Base-by-base conservation (phyloP, 768 basidiomycete species). In the Cystobasidium ongulense region DNA sequence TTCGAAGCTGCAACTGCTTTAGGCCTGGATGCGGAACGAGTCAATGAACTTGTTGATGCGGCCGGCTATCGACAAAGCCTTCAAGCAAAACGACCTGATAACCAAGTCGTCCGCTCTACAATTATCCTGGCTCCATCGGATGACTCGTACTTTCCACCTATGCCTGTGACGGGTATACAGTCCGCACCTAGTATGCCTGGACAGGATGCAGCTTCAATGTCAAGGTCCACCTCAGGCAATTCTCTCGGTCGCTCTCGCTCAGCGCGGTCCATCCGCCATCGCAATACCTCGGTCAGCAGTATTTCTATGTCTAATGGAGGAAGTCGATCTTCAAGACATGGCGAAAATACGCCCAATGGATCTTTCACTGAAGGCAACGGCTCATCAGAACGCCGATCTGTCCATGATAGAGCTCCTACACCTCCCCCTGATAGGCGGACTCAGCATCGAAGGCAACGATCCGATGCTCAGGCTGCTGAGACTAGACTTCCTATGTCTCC, bases 1-100 rank as follows among this genome's bases (percentile, higher is more conserved):
- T 73, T 74, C 43, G 74, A 76, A 29, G 78, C 77, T 3, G 78
- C 76, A 1, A 75, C 75, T 18, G 76, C 74, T 17, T 72, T 78
- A 1, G 78, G 78, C 1, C 62, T 78, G 1, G 73, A 76, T 18
- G 63, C 75, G 0, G 75, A 76, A 39, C 73, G 76, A 74, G 76
- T 76, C 4, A 73, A 76, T 25, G 75, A 76, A 52, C 75, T 78
- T 21, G 76, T 78, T 41, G 74, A 74, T 61, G 71, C 73, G 13
- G 77, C 78, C 0, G 68, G 68, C 31, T 71, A 57, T 36, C 27
- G 50, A 31, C 31, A 59, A 29, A 29, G 29, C 25, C 4, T 27
- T 59, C 33, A 27, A 27, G 27, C 25, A 27, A 4, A 2, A 7
- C 57, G 15, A 2, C 4, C 57, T 2, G 63, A 64, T 2, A 35